These are phyloP conservation scores for Sarocladium kiliense DNA, from an alignment of 2,329 filamentous ascomycete species.

Conservation along the genomic window DNA sequence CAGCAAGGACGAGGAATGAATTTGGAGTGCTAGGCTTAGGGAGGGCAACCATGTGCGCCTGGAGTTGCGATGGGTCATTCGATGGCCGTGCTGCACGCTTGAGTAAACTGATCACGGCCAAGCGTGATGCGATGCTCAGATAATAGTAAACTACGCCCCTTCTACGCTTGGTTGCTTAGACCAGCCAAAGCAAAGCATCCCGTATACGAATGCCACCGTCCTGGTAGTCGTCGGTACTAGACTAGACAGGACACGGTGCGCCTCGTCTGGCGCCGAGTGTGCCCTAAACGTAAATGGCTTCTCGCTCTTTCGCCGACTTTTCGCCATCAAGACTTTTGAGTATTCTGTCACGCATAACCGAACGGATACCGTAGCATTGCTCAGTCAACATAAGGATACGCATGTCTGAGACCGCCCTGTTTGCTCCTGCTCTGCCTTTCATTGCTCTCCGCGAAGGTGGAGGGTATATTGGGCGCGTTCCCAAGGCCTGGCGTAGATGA, in stretches of 20 bases:
- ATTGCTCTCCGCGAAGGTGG: not conserved
- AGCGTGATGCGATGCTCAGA: not conserved
- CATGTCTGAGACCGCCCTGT: not conserved
- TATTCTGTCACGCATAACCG: not conserved
- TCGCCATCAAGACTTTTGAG: not conserved
- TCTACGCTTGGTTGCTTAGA: not conserved
- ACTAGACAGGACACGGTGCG: not conserved
- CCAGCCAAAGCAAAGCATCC: not conserved
- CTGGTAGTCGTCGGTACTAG: not conserved
- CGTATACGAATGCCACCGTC: not conserved
- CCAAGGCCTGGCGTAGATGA: conserved; percentile 1
- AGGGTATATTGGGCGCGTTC: conserved; percentile 1
- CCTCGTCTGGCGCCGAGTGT: not conserved
- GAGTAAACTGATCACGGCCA: not conserved
- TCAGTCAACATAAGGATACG: not conserved
- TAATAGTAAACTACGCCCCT: too few species aligned
- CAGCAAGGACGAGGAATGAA: not conserved
- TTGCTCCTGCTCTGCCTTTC: not conserved
- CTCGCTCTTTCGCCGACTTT: not conserved
- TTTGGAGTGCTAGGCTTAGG: too few species aligned
- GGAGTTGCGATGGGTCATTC: not conserved
- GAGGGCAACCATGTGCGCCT: too few species aligned
- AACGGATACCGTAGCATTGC: not conserved
- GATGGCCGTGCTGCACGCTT: not conserved
- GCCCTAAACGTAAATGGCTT: not conserved